Percentiles rank a stretch among this genome's conserved stretches.
These are phyloP conservation scores for Dactylorhiza incarnata DNA, from an alignment of 106 monocot genomes.

Conservation along the genomic window DNA sequence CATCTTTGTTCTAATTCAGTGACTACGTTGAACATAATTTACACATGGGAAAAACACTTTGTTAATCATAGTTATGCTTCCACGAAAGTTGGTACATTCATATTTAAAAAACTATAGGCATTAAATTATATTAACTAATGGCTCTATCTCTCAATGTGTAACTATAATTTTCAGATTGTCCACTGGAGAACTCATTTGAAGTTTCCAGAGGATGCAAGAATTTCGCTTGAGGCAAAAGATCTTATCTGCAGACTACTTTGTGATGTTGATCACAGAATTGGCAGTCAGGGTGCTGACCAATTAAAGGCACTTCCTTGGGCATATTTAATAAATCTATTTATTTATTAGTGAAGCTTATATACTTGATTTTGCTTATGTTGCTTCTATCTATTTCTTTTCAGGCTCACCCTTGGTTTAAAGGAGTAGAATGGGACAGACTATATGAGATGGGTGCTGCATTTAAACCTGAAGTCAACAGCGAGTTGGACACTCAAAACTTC, in stretches of 20 bases:
- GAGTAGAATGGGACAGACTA: conserved; percentile 80
- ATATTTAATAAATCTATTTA: not conserved
- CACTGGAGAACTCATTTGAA: conserved; percentile 90
- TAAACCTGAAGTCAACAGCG: conserved; percentile 87
- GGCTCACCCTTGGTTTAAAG: conserved; percentile 98
- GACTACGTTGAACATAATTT: not conserved
- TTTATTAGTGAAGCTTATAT: conserved; percentile 6
- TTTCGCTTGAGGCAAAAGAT: conserved; percentile 77
- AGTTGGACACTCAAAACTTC: conserved; percentile 93
- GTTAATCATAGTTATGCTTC: not conserved
- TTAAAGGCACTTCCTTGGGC: conserved; percentile 57
- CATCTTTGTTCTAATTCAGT: not conserved
- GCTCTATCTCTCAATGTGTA: not conserved
- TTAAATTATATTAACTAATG: not conserved
- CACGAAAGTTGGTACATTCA: not conserved
- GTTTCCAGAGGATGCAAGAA: conserved; percentile 70
- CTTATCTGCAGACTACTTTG: conserved; percentile 90
- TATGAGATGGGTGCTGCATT: conserved; percentile 96
- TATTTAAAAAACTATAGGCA: not conserved
- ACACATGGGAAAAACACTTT: not conserved
- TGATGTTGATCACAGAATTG: conserved; percentile 91
- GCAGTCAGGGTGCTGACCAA: conserved; percentile 70
- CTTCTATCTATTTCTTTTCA: conserved; percentile 21
- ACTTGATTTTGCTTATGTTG: conserved; percentile 10
- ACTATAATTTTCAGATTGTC: conserved; percentile 60